Base-by-base conservation (phyloP, 768 basidiomycete species). In the Rubroboletus satanas region DNA sequence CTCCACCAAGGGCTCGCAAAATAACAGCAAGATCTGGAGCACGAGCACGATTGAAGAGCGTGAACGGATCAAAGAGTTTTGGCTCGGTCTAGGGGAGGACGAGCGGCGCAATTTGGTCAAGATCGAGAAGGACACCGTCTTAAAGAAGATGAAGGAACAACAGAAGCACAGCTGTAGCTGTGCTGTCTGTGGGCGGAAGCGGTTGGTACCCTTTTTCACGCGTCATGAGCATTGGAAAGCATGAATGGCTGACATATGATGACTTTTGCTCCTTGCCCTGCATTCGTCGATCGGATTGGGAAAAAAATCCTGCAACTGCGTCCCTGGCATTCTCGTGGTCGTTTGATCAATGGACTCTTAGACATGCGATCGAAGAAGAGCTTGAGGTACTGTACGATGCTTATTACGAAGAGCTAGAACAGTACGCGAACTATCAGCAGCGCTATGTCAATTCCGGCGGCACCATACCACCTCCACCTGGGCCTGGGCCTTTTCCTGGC, bases 351-450 rank as follows among this genome's bases (percentile, higher is more conserved):
- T 42, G 62, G 56, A 38, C 49, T 43, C 61, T 64, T 67, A 95
- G 92, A 66, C 88, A 89, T 78, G 95, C 95, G 60, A 98, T 99
- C 79, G 97, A 99, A 80, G 92, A 95, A 78, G 97, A 99, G 81
- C 89, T 99, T 74, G 93, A 98, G 81, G 92, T 94, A 79, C 87
- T 98, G 77, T 99, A 99, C 84, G 96, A 98, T 83, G 94, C 95
- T 79, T 99, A 98, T 83, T 98, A 98, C 85, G 93, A 97, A 74
- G 96, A 98, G 82, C 88, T 99, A 80, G 93, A 97, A 82, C 87
- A 90, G 79, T 98, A 98, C 84, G 97, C 95, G 75, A 90, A 92
- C 76, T 90, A 91, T 78, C 93, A 96, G 82, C 90, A 93, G 83
- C 91, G 87, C 75, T 94, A 93, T 78, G 89, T 92, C 66, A 84